phyloP scores from a whole-genome alignment of 345 rosid species.

The Carallia brachiata region DNA sequence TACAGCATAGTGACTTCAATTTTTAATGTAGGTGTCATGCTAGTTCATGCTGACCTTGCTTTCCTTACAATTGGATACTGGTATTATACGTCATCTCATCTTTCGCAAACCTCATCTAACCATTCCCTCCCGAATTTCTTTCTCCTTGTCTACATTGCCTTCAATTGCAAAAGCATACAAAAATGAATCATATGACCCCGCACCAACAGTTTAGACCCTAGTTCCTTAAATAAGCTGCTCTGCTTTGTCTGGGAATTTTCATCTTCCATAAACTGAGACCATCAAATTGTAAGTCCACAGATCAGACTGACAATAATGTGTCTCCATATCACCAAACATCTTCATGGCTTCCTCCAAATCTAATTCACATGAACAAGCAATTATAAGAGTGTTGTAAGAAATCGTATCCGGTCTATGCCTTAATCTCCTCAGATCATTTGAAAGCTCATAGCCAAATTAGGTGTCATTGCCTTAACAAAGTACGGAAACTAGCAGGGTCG shows the following conservation, averaged over 20 bases:
- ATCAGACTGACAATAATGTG: constrained; percentile 70
- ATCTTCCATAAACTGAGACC: constrained; percentile 82
- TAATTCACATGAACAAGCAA: constrained; percentile 77
- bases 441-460: constrained; percentile 57
- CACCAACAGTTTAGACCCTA: too few species aligned
- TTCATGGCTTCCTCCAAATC: constrained; percentile 72
- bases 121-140: constrained; percentile 66
- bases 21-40: constrained; percentile 69
- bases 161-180: constrained; percentile 73
- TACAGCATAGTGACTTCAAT: constrained; percentile 71
- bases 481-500: constrained; percentile 85
- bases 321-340: constrained; percentile 71
- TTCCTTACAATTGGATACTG: constrained; percentile 90
- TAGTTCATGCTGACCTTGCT: constrained; percentile 68
- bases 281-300: constrained; percentile 94
- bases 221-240: constrained; percentile 28
- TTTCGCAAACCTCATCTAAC: constrained; percentile 64
- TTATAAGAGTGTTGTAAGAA: constrained; percentile 81
- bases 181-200: too few species aligned
- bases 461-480: constrained; percentile 60
- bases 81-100: constrained; percentile 92
- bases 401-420: constrained; percentile 82
- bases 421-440: constrained; percentile 65
- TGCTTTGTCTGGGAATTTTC: constrained; percentile 64
- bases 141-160: constrained; percentile 71